Percentiles rank a stretch among this genome's conserved stretches.
phyloP scores from a whole-genome alignment of 371 early-diverging fungal genomes.

The Mortierella sp. region DNA sequence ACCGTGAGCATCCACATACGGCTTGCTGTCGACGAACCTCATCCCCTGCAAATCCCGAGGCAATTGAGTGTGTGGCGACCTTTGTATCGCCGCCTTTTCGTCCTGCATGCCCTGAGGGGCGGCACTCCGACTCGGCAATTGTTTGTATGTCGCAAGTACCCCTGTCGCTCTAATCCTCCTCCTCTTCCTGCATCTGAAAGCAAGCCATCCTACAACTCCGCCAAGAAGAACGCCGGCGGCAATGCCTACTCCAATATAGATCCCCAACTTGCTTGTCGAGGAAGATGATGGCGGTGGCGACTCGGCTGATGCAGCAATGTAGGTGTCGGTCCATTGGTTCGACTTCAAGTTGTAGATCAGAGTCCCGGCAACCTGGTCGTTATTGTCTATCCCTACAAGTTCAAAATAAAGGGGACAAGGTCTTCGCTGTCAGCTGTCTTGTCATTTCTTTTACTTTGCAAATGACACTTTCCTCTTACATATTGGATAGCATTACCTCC shows the following conservation, averaged over 20 bases:
- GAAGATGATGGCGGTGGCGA: not conserved
- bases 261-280: not conserved
- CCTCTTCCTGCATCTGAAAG: not conserved
- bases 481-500: not conserved
- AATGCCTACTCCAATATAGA: not conserved
- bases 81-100: not conserved
- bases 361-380: not conserved
- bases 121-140: not conserved
- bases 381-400: not conserved
- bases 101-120: not conserved
- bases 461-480: not conserved
- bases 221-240: not conserved
- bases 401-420: not conserved
- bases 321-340: not conserved
- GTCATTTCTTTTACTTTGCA: not conserved
- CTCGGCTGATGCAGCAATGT: not conserved
- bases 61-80: not conserved
- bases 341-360: slow-evolving; percentile 8
- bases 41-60: not conserved
- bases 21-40: not conserved
- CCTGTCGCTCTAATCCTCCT: not conserved
- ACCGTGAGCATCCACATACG: not conserved
- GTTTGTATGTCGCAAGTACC: not conserved
- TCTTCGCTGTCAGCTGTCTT: too few relatives aligned
- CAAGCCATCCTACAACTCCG: not conserved